Percentiles rank a stretch among this genome's conserved stretches.
Conservation (phyloP, 2,329 filamentous ascomycete genomes). For the Sphaerulina musiva region DNA sequence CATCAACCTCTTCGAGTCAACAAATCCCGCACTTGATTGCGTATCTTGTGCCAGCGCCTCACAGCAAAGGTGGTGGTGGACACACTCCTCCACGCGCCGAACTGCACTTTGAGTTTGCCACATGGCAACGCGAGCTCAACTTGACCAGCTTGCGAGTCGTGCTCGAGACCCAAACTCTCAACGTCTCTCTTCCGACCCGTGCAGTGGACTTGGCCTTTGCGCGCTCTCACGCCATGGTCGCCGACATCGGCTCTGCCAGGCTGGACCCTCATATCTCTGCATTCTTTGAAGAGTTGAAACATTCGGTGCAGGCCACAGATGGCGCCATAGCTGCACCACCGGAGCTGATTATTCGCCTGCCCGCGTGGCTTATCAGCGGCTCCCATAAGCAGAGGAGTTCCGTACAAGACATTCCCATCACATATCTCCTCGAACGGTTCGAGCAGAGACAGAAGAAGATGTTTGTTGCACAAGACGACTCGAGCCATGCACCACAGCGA, state of each 20-base stretch:
- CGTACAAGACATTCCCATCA: slow-evolving; percentile 11
- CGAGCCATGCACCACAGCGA: neutral
- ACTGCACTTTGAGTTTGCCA: slow-evolving; percentile 15
- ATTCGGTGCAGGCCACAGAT: slow-evolving; percentile 11
- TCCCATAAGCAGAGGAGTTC: neutral
- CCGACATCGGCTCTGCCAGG: neutral
- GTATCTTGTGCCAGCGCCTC: slow-evolving; percentile 1
- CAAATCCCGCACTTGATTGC: neutral
- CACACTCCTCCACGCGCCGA: slow-evolving; percentile 12
- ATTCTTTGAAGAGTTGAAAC: slow-evolving; percentile 18
- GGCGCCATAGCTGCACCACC: slow-evolving; percentile 18
- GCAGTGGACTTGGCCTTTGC: slow-evolving; percentile 23
- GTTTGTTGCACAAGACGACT: neutral
- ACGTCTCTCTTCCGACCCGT: slow-evolving; percentile 19
- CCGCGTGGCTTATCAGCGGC: slow-evolving; percentile 13
- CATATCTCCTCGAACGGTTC: slow-evolving; percentile 28
- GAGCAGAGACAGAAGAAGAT: slow-evolving; percentile 20
- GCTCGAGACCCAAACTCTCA: slow-evolving; percentile 15
- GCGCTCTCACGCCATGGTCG: slow-evolving; percentile 9
- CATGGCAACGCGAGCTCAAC: slow-evolving; percentile 1
- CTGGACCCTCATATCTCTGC: slow-evolving; percentile 15
- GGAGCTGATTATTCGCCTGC: slow-evolving; percentile 21
- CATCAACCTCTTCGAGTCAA: neutral
- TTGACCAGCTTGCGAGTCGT: slow-evolving; percentile 15
- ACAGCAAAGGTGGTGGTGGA: neutral